A percentile compares a stretch with the other conserved stretches of the same genome.
These are phyloP conservation scores for Sherardia arvensis DNA, from an alignment of 257 asterid species.

Conservation along the genomic window DNA sequence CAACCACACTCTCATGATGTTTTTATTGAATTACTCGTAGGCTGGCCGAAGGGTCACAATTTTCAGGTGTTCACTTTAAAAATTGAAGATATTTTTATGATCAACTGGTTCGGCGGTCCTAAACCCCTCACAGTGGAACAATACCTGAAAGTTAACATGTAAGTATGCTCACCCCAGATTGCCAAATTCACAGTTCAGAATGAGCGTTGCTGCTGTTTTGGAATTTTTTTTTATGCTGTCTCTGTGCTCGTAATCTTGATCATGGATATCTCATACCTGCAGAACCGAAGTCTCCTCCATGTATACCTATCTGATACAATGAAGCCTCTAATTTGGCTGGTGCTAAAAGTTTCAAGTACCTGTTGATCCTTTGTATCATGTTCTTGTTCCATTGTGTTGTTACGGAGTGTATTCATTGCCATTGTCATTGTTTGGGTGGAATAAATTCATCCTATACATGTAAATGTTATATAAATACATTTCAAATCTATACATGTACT, in stretches of 20 bases:
- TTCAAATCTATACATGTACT: too few species aligned
- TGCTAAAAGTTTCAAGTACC: not conserved
- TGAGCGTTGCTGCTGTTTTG: not conserved
- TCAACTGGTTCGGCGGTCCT: conserved; percentile 94
- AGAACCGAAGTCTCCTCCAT: conserved; percentile 6
- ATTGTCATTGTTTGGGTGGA: not conserved
- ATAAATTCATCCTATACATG: not conserved
- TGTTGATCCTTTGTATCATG: not conserved
- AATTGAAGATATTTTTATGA: conserved; percentile 62
- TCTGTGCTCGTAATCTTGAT: not conserved
- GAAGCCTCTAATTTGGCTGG: not conserved
- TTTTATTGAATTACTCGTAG: conserved; percentile 31
- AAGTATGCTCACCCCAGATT: conserved; percentile 23
- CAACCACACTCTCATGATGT: not conserved
- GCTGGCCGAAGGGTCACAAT: conserved; percentile 77
- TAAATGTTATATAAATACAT: too few species aligned
- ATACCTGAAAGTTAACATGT: conserved; percentile 46
- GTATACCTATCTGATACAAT: not conserved
- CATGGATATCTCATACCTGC: conserved; percentile 8
- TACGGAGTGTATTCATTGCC: too few species aligned
- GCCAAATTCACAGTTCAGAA: not conserved
- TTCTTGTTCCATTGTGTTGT: not conserved
- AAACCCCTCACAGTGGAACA: conserved; percentile 86
- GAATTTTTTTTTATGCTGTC: not conserved
- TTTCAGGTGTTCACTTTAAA: conserved; percentile 64